A percentile compares a stretch with the other conserved stretches of the same genome.
These are phyloP conservation scores for Boletus coccyginus DNA, from an alignment of 768 basidiomycete genomes.

Conservation along the genomic window DNA sequence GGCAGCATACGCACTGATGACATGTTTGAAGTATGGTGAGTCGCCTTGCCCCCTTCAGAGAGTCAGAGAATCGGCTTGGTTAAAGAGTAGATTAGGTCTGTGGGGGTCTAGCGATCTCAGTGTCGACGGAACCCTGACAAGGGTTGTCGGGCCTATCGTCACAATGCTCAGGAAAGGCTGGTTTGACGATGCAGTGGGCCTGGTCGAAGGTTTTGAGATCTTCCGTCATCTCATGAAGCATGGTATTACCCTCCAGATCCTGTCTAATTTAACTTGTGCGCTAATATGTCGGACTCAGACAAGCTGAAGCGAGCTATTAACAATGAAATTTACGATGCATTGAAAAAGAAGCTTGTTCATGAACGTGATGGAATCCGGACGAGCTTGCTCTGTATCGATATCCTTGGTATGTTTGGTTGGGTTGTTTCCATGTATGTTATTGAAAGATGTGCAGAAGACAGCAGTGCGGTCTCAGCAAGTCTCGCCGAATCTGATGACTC, in stretches of 20 bases:
- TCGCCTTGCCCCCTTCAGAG: too few relatives aligned
- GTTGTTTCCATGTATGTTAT: too few relatives aligned
- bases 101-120: neutral
- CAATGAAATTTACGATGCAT: neutral
- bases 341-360: neutral
- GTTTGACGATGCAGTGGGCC: constrained; percentile 5
- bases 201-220: neutral
- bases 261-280: neutral
- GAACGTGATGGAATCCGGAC: neutral
- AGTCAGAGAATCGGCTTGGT: neutral
- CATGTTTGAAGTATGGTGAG: too few relatives aligned
- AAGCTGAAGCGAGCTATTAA: neutral
- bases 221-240: neutral
- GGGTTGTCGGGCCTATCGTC: neutral
- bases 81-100: neutral
- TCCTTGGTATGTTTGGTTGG: neutral
- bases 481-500: too few relatives aligned
- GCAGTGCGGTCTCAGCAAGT: too few relatives aligned
- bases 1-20: too few relatives aligned
- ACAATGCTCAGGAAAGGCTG: neutral
- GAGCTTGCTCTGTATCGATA: neutral
- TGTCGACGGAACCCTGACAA: neutral
- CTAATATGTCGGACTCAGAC: neutral
- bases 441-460: neutral
- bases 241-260: neutral